Base-by-base conservation (phyloP, 2,329 filamentous ascomycete genomes). In the Colletotrichum echinochloae region DNA sequence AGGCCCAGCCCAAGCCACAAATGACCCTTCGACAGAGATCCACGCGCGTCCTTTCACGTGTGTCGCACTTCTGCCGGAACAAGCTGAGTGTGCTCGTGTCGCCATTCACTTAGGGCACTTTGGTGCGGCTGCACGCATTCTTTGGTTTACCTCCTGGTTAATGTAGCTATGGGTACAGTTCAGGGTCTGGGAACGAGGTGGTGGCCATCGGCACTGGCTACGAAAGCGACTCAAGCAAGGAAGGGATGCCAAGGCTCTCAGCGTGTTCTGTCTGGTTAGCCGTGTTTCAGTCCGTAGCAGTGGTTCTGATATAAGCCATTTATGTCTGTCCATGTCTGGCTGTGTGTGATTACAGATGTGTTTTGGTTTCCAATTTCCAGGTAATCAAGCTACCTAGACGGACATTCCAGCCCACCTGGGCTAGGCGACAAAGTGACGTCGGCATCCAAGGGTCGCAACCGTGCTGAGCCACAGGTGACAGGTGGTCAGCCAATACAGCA, bases 391-490 rank as follows among this genome's bases (percentile, higher is more conserved):
- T 44, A 46, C n/a, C n/a, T n/a, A 23, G 33, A 51, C 46, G 18
- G 16, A 26, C 49, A 52, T 52, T 54, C 60, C 60, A 35, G 18
- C 39, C 52, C 46, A 59, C 54, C 61, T 60, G n/a, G 23, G 37
- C 44, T 30, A n/a, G 44, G 44, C 9, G 20, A 46, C 44, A 46
- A 23, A 48, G 67, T 70, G 67, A 70, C 67, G 68, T 71, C 65
- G 68, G 48, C n/a, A 20, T 52, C 59, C 52, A 63, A 46, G 64
- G 64, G 57, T 61, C 56, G 33, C 30, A 16, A 30, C 49, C 30
- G 48, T 39, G 54, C 64, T 63, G 44, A 71, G 64, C 64, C 52
- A 68, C 68, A 62, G 64, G 20, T 60, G 62, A 68, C 68, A 62
- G 64, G 20, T 60, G 62, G 57, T 48, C 61, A 66, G 57, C 62